These are phyloP conservation scores for Oidiodendron maius DNA, from an alignment of 495 filamentous ascomycete genomes.

Conservation along the genomic window DNA sequence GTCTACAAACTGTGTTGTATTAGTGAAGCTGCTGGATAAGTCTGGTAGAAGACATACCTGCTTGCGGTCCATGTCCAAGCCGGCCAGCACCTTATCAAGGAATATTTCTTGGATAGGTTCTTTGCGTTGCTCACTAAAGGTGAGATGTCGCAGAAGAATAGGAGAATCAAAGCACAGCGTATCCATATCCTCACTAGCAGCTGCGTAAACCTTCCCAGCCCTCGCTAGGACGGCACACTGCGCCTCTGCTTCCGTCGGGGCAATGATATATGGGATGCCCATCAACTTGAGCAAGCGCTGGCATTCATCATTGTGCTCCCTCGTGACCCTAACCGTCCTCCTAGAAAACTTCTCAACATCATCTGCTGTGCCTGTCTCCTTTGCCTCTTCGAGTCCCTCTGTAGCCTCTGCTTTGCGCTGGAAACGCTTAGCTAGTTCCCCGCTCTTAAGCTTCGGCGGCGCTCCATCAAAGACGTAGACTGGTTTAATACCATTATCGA, in stretches of 20 bases:
- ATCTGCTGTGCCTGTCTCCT: slow-evolving; percentile 94
- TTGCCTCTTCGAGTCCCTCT: slow-evolving; percentile 87
- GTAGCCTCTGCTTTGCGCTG: slow-evolving; percentile 85
- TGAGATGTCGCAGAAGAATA: slow-evolving; percentile 86
- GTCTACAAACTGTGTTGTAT: slow-evolving; percentile 74
- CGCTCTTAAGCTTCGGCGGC: slow-evolving; percentile 93
- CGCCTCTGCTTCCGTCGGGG: slow-evolving; percentile 94
- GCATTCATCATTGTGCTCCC: slow-evolving; percentile 93
- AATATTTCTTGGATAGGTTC: slow-evolving; percentile 96
- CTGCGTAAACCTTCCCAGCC: slow-evolving; percentile 93
- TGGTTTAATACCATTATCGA: slow-evolving; percentile 98
- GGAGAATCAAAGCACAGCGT: slow-evolving; percentile 93
- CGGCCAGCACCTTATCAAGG: slow-evolving; percentile 74
- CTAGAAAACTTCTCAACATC: slow-evolving; percentile 98
- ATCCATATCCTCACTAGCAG: slow-evolving; percentile 98
- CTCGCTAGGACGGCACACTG: slow-evolving; percentile 89
- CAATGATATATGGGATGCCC: slow-evolving; percentile 93
- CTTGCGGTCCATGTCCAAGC: slow-evolving; percentile 76
- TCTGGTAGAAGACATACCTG: slow-evolving; percentile 47
- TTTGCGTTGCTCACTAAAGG: slow-evolving; percentile 94
- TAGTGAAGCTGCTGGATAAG: slow-evolving; percentile 3
- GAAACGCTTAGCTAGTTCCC: slow-evolving; percentile 89
- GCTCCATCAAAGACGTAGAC: slow-evolving; percentile 97
- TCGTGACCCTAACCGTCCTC: slow-evolving; percentile 87
- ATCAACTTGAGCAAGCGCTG: slow-evolving; percentile 85